Base-by-base conservation (phyloP, 371 early-diverging fungal species). In the Saksenaea oblongispora region DNA sequence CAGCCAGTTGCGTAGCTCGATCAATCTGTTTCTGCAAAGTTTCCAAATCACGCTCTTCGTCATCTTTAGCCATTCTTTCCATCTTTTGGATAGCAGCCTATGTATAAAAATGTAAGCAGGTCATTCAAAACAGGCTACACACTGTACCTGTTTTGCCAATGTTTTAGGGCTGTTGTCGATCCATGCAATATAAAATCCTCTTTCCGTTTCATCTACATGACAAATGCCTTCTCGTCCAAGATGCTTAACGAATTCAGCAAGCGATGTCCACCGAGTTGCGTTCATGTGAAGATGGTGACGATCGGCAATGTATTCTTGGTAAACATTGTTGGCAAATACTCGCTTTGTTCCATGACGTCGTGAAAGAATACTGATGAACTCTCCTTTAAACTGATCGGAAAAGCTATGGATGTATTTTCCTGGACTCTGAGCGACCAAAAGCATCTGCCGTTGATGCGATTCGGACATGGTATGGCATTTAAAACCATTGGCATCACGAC, bases 401-500 rank as follows among this genome's bases (percentile, higher is more conserved):
- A 86, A 93, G 61, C 73, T 84, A 60, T 87, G 80, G 34, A 93
- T 65, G 63, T 81, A 90, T 66, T 82, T 84, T 27, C 84, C 86
- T 5, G 91, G 89, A 56, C 87, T 89, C n/a, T 94, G 91, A 9
- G 92, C 91, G 53, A 97, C 93, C 5, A 97, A 79, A 17, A 86
- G 64, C 94, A 97, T 95, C 75, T 95, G 95, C 17, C 96, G 89
- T 71, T 93, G 93, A 80, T 98, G 98, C 3, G 91, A 86, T 77
- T 97, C 97, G 18, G 95, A 93, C 47, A 87, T 84, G 44, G 87
- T 88, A 76, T 98, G 98, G 62, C 95, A 94, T 78, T 96, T 95
- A 84, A 95, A 98, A 9, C 98, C 98, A 76, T 97, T 97, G 71
- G 95, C 97, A 76, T 98, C 98, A 57, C 95, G 83, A 61, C 93